Conservation (phyloP, 2,329 filamentous ascomycete genomes). For the Colletotrichum neosansevieriae region DNA sequence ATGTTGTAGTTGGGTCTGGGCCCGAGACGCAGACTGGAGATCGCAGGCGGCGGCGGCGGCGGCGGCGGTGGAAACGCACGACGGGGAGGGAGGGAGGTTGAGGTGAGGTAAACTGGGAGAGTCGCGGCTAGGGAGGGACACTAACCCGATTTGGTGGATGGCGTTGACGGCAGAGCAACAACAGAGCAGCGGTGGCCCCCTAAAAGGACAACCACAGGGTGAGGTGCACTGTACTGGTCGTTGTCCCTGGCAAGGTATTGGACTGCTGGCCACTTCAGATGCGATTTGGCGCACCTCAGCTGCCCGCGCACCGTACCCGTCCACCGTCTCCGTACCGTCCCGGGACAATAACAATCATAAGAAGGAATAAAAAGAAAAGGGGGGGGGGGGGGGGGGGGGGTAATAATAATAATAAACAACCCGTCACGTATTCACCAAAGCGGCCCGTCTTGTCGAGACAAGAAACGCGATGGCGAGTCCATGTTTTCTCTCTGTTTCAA, state of each 20-base stretch:
- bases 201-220: no score
- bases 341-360: neutral
- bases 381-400: no score
- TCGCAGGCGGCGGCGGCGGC: conserved; percentile 5
- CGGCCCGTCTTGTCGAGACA: neutral
- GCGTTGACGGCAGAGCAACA: conserved; percentile 38
- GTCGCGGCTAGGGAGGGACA: conserved; percentile 25
- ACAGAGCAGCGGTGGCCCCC: neutral
- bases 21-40: neutral
- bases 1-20: neutral
- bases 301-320: no score
- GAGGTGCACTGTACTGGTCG: no score
- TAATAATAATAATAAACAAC: conserved; percentile 6
- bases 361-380: no score
- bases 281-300: neutral
- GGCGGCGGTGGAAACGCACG: neutral
- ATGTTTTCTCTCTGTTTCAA: neutral
- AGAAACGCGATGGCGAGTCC: neutral
- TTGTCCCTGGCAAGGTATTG: neutral
- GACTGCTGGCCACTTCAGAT: neutral
- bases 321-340: neutral
- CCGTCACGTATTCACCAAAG: neutral
- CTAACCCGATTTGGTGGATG: conserved; percentile 17
- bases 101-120: conserved; percentile 5
- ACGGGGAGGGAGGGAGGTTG: neutral